Conservation (phyloP, 2,329 filamentous ascomycete genomes). For the Aspergillus niger region DNA sequence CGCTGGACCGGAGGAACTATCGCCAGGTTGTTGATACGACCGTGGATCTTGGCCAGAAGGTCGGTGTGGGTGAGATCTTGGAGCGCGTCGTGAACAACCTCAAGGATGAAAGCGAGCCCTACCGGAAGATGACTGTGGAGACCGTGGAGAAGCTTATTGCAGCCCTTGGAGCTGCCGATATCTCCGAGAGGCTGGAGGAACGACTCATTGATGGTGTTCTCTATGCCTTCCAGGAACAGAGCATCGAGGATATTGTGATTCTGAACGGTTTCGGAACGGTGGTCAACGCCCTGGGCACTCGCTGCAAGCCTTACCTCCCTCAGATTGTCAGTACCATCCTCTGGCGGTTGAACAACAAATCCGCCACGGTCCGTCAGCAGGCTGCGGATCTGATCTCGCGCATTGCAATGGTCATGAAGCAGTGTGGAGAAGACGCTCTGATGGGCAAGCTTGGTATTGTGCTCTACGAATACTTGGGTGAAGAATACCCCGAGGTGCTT, state of each 20-base stretch:
- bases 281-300: conserved; percentile 87
- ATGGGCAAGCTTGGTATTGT: conserved; percentile 95
- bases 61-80: conserved; percentile 93
- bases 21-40: conserved; percentile 97
- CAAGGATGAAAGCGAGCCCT: conserved; percentile 97
- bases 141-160: conserved; percentile 96
- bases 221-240: conserved; percentile 96
- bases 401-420: conserved; percentile 98
- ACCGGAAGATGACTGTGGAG: conserved; percentile 98
- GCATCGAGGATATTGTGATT: conserved; percentile 92
- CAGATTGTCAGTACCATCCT: conserved; percentile 97
- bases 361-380: conserved; percentile 92
- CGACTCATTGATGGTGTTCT: conserved; percentile 92
- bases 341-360: conserved; percentile 97
- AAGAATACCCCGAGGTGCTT: conserved; percentile 97
- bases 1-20: conserved; percentile 95
- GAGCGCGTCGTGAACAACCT: conserved; percentile 92
- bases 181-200: conserved; percentile 89
- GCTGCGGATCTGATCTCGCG: conserved; percentile 94
- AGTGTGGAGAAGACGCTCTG: conserved; percentile 92
- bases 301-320: conserved; percentile 93
- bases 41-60: conserved; percentile 94
- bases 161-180: conserved; percentile 88
- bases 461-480: conserved; percentile 95
- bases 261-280: conserved; percentile 97